Evolutionary conservation across 495 filamentous ascomycete genomes (phyloP).

Genomic region (Xylaria nigripes): DNA sequence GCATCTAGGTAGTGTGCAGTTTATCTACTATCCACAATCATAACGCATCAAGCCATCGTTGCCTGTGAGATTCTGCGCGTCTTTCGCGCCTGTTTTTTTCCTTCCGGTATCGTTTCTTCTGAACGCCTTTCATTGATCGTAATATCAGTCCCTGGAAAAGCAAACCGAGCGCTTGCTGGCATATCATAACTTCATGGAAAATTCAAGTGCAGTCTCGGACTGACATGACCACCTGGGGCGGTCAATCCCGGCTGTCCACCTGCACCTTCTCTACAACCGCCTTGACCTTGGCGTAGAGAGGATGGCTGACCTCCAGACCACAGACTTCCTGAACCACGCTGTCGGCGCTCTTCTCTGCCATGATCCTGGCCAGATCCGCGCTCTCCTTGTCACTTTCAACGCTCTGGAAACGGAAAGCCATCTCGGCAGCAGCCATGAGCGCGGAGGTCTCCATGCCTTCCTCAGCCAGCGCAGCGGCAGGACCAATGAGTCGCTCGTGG

Average conservation of each 20-base stretch:
- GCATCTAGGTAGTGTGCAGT: constrained; percentile 1
- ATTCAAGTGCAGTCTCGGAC: constrained; percentile 4
- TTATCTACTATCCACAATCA: not conserved
- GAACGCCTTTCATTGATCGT: constrained; percentile 11
- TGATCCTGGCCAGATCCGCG: constrained; percentile 68
- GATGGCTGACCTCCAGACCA: constrained; percentile 62
- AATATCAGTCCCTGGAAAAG: constrained; percentile 10
- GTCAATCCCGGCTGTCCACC: constrained; percentile 38
- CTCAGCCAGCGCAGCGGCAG: constrained; percentile 77
- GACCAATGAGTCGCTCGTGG: constrained; percentile 92
- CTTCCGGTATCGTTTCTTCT: constrained; percentile 12
- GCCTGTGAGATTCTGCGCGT: constrained; percentile 1
- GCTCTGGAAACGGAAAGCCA: constrained; percentile 88
- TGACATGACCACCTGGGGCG: not conserved
- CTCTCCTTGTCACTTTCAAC: constrained; percentile 85
- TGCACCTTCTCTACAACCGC: constrained; percentile 74
- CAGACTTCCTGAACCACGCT: constrained; percentile 64
- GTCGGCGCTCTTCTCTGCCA: constrained; percentile 58
- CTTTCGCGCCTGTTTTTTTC: constrained; percentile 8
- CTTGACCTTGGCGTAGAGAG: constrained; percentile 62
- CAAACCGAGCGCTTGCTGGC: constrained; percentile 16
- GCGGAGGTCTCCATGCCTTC: constrained; percentile 58
- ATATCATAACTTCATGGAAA: constrained; percentile 25
- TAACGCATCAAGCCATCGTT: not conserved
- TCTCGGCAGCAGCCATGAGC: constrained; percentile 69